Base-by-base conservation (phyloP, 208 protist species). In the Leishmania turanica region DNA sequence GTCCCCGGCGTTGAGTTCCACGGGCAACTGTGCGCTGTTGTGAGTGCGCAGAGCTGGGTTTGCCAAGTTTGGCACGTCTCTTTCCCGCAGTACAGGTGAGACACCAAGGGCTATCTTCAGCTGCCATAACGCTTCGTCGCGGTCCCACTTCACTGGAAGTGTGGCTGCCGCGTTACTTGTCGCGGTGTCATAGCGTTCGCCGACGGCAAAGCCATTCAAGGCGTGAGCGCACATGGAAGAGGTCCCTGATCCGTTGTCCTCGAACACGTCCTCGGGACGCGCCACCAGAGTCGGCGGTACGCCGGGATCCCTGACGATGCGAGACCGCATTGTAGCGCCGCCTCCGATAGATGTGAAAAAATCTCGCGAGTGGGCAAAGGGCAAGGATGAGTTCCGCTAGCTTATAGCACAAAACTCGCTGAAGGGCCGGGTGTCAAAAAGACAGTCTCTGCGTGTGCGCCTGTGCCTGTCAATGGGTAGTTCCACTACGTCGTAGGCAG, bases 121-220 rank as follows among this genome's bases (percentile, higher is more conserved):
- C 68, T 90, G 86, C 49, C 82, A 81, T 31, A 90, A 77, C 37
- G 89, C 84, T n/a, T 86, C 80, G 21, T 62, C 64, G 24, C 64
- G 37, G 66, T 87, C 75, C 77, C 77, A 81, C 77, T 58, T 42
- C 49, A 47, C 19, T 45, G n/a, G 21, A 37, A 27, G n/a, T 47
- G 71, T 19, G 17, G 51, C 4, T 24, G 15, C 58, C 21, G n/a
- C 56, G 2, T 45, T 37, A 40, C 47, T 37, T 60, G 2, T 11
- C 21, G 51, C 8, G 47, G 51, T 60, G 51, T 75, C 71, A 13
- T 75, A 75, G n/a, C 71, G 49, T 21, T 75, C 71, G n/a, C 51
- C 31, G 8, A 37, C 51, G 15, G 56, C 47, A 31, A 11, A 17
- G 13, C 19, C 65, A 69, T 45, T 45, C 65, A 24, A 42, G 19